phyloP scores from a whole-genome alignment of 192 early-diverging fungal species.

The Dimargaris verticillata region DNA sequence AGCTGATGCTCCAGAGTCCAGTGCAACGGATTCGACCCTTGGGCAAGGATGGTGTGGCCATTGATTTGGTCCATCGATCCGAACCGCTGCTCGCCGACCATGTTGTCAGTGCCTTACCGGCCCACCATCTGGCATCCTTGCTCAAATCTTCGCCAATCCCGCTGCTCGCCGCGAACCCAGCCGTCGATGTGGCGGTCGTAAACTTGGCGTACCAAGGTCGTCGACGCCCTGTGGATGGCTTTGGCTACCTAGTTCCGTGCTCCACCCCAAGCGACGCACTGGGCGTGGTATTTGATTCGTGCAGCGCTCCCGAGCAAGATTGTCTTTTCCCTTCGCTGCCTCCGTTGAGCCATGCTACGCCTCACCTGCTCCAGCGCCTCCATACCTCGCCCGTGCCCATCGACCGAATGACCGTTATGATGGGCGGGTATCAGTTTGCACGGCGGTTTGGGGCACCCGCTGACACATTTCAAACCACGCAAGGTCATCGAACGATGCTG shows the following conservation, averaged over 20 bases:
- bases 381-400: neutral
- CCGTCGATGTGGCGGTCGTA: slow-evolving; percentile 66
- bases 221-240: slow-evolving; percentile 54
- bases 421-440: slow-evolving; percentile 67
- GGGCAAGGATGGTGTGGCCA: slow-evolving; percentile 14
- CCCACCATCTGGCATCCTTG: slow-evolving; percentile 28
- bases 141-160: slow-evolving; percentile 22
- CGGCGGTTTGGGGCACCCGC: slow-evolving; percentile 30
- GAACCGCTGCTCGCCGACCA: slow-evolving; percentile 27
- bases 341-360: slow-evolving; percentile 16
- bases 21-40: slow-evolving; percentile 26
- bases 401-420: slow-evolving; percentile 66
- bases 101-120: slow-evolving; percentile 54
- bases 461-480: slow-evolving; percentile 4
- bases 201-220: slow-evolving; percentile 50
- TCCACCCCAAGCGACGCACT: slow-evolving; percentile 38
- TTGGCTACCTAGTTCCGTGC: slow-evolving; percentile 78
- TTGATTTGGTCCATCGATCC: neutral
- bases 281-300: slow-evolving; percentile 81
- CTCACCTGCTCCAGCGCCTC: neutral
- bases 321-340: slow-evolving; percentile 15
- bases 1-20: slow-evolving; percentile 27
- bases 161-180: slow-evolving; percentile 41
- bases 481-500: slow-evolving; percentile 20
- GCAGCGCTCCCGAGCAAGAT: slow-evolving; percentile 53